Evolutionary conservation across 768 basidiomycete genomes (phyloP).

Genomic region (Hemileccinum impolitum): DNA sequence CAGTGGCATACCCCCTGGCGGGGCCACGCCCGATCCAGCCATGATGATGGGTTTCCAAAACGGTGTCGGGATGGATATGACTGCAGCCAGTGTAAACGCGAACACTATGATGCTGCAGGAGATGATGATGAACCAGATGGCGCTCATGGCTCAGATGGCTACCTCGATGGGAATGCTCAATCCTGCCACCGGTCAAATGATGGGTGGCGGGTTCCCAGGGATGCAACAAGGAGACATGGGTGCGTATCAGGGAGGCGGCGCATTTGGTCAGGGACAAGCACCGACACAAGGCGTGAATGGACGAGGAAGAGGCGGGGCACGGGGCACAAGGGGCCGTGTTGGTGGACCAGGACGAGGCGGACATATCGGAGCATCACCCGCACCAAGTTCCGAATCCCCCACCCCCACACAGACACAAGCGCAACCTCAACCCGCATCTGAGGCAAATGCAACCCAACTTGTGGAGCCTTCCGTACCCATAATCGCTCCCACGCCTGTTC

Average conservation of each 20-base stretch:
- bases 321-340: constrained; percentile 46
- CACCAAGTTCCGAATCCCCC: constrained; percentile 17
- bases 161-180: constrained; percentile 77
- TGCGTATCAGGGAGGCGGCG: constrained; percentile 38
- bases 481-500: constrained; percentile 23
- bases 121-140: constrained; percentile 91
- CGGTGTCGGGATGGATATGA: constrained; percentile 43
- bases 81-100: constrained; percentile 50
- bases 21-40: constrained; percentile 23
- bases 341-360: constrained; percentile 46
- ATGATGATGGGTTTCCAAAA: constrained; percentile 47
- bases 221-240: constrained; percentile 53
- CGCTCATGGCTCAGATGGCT: constrained; percentile 91
- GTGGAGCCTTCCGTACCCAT: constrained; percentile 15
- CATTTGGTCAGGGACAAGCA: constrained; percentile 20
- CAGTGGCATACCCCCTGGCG: constrained; percentile 40
- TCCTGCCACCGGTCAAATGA: constrained; percentile 53
- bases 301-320: constrained; percentile 43
- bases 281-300: constrained; percentile 26
- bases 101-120: constrained; percentile 79
- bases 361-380: constrained; percentile 24
- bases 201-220: constrained; percentile 55
- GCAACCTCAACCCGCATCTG: constrained; percentile 17
- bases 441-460: constrained; percentile 9
- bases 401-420: constrained; percentile 18